Evolutionary conservation across 2,329 filamentous ascomycete genomes (phyloP).

Genomic region (Aspergillus proliferans): DNA sequence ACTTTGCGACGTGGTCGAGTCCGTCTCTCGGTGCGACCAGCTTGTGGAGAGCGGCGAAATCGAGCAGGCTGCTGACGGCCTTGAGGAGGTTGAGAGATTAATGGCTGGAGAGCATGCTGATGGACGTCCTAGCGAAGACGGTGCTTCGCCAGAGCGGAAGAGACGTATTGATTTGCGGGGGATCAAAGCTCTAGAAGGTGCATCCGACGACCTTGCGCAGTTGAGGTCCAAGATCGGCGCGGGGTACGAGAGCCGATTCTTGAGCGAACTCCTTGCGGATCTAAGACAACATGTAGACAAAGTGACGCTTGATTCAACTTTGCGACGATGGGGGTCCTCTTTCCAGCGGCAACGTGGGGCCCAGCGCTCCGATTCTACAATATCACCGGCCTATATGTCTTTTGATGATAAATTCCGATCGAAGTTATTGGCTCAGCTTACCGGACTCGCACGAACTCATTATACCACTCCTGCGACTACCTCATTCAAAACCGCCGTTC

Average conservation of each 20-base stretch:
- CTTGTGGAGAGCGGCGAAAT: constrained; percentile 78
- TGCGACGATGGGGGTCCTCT: constrained; percentile 77
- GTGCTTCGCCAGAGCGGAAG: constrained; percentile 21
- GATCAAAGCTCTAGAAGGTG: constrained; percentile 71
- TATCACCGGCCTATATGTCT: constrained; percentile 71
- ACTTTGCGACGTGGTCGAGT: constrained; percentile 69
- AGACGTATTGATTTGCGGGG: constrained; percentile 64
- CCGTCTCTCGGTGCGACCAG: constrained; percentile 68
- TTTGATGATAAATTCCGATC: constrained; percentile 65
- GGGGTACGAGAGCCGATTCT: constrained; percentile 75
- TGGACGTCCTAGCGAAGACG: constrained; percentile 21
- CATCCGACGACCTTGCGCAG: constrained; percentile 68
- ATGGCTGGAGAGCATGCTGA: constrained; percentile 63
- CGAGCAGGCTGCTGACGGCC: constrained; percentile 68
- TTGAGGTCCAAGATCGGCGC: constrained; percentile 77
- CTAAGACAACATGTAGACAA: constrained; percentile 71
- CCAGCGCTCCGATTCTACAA: constrained; percentile 60
- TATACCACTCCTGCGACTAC: constrained; percentile 76
- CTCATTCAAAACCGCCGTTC: constrained; percentile 73
- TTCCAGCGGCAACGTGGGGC: constrained; percentile 65
- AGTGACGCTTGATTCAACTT: constrained; percentile 64
- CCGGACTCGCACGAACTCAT: constrained; percentile 73
- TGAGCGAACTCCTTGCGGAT: constrained; percentile 71
- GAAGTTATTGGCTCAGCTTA: constrained; percentile 63
- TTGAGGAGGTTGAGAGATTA: constrained; percentile 71